Percentiles rank a stretch among this genome's conserved stretches.
phyloP scores from a whole-genome alignment of 139 green algal genomes.

The Chlorella sp. region DNA sequence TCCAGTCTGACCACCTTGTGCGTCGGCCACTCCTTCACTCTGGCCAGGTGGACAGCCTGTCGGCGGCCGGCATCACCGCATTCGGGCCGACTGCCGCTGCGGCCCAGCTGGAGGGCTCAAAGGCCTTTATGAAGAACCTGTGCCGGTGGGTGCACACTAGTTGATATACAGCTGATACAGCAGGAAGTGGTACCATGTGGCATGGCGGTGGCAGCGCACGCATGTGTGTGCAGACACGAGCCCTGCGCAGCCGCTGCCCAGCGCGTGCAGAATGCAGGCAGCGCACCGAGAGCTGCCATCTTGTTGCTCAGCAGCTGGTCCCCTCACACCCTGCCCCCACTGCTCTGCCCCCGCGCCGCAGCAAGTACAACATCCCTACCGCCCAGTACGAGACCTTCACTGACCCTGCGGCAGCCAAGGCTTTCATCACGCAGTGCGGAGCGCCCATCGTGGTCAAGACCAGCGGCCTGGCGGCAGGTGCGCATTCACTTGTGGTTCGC shows the following conservation, averaged over 20 bases:
- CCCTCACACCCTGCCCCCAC: not conserved
- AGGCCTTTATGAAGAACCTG: slow-evolving; percentile 95
- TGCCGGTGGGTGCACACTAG: slow-evolving; percentile 13
- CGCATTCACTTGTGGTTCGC: too few species aligned
- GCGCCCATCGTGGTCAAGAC: slow-evolving; percentile 98
- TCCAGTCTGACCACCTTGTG: too few species aligned
- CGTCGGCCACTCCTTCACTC: too few species aligned
- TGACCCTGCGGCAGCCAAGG: slow-evolving; percentile 72
- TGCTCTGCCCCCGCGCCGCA: not conserved
- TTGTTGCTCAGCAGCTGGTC: too few species aligned
- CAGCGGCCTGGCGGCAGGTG: slow-evolving; percentile 91
- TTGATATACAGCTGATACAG: too few species aligned
- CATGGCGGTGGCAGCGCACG: too few species aligned
- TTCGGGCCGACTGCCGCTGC: slow-evolving; percentile 91
- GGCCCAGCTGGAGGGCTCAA: slow-evolving; percentile 95
- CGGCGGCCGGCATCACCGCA: slow-evolving; percentile 71
- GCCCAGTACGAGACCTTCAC: slow-evolving; percentile 88
- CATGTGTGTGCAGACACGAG: too few species aligned
- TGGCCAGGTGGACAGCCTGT: slow-evolving; percentile 71
- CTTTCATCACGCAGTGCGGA: slow-evolving; percentile 78
- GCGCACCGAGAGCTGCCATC: too few species aligned
- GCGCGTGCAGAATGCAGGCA: too few species aligned
- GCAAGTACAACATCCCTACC: slow-evolving; percentile 96
- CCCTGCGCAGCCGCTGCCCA: too few species aligned
- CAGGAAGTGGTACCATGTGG: too few species aligned